Evolutionary conservation across 495 filamentous ascomycete genomes (phyloP).

Genomic region (Pyronema domesticum): DNA sequence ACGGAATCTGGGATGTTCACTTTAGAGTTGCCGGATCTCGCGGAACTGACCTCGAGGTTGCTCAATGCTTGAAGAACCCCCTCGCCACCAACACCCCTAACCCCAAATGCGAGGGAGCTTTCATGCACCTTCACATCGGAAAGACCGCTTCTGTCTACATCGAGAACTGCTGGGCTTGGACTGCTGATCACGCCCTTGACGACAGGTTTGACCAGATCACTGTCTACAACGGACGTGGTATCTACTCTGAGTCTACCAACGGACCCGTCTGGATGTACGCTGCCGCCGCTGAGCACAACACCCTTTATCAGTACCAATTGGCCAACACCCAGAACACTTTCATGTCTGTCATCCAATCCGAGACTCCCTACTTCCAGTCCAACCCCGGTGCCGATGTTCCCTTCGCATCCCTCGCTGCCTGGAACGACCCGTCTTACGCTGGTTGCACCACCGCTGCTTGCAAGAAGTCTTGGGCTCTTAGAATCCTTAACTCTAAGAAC

Average conservation of each 20-base stretch:
- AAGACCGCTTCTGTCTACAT: conserved; percentile 53
- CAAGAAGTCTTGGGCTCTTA: conserved; percentile 71
- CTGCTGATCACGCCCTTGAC: conserved; percentile 84
- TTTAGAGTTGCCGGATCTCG: conserved; percentile 68
- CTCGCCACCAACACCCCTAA: conserved; percentile 34
- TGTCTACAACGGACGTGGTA: conserved; percentile 78
- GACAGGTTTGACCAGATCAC: conserved; percentile 61
- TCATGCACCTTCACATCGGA: conserved; percentile 69
- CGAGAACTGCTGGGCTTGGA: conserved; percentile 94
- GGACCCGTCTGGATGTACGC: conserved; percentile 56
- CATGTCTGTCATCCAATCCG: conserved; percentile 72
- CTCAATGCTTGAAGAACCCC: conserved; percentile 57
- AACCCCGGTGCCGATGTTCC: conserved; percentile 60
- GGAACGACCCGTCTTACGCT: conserved; percentile 59
- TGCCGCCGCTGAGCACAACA: conserved; percentile 71
- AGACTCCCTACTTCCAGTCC: conserved; percentile 81
- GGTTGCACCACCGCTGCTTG: conserved; percentile 44
- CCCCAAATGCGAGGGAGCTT: conserved; percentile 48
- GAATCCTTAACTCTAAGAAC: conserved; percentile 49
- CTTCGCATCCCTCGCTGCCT: conserved; percentile 43
- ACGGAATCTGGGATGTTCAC: conserved; percentile 84
- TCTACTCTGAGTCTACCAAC: conserved; percentile 48
- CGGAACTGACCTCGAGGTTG: conserved; percentile 61
- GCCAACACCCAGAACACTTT: conserved; percentile 63
- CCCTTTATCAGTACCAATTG: conserved; percentile 81